phyloP scores from a whole-genome alignment of 2,329 filamentous ascomycete genomes.

The Talaromyces amestolkiae region DNA sequence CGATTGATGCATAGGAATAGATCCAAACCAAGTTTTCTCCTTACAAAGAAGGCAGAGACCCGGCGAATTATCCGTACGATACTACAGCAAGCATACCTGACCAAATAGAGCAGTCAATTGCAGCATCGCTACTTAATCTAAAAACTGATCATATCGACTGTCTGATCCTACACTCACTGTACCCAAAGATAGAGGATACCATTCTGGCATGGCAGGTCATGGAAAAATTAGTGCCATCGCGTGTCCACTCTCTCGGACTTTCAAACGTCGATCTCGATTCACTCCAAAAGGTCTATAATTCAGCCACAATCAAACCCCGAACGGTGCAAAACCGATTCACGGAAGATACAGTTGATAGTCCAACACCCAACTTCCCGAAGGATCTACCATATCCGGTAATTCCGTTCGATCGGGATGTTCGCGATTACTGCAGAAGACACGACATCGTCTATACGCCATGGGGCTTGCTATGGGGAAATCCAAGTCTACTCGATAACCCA shows the following conservation, averaged over 20 bases:
- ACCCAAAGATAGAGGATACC: constrained; percentile 5
- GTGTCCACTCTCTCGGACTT: constrained; percentile 3
- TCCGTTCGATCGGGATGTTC: constrained; percentile 13
- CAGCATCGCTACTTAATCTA: constrained; percentile 4
- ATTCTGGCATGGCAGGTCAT: constrained; percentile 8
- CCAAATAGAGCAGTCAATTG: constrained; percentile 8
- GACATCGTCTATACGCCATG: constrained; percentile 9
- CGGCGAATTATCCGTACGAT: neutral
- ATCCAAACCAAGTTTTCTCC: constrained; percentile 15
- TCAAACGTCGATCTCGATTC: constrained; percentile 6
- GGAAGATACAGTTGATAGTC: neutral
- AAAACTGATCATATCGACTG: constrained; percentile 11
- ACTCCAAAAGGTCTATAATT: neutral
- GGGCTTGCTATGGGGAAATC: constrained; percentile 17
- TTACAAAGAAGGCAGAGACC: neutral
- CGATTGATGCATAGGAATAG: neutral
- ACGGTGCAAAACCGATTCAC: constrained; percentile 11
- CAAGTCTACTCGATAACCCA: constrained; percentile 6
- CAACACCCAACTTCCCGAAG: neutral
- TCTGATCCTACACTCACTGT: constrained; percentile 5
- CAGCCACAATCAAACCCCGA: neutral
- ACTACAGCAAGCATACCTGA: constrained; percentile 1
- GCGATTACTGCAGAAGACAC: neutral
- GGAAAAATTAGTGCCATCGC: constrained; percentile 4
- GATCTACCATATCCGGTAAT: constrained; percentile 6